A percentile compares a stretch with the other conserved stretches of the same genome.
phyloP scores from a whole-genome alignment of 306 rosid species.

The Chamaecrista fasciculata region DNA sequence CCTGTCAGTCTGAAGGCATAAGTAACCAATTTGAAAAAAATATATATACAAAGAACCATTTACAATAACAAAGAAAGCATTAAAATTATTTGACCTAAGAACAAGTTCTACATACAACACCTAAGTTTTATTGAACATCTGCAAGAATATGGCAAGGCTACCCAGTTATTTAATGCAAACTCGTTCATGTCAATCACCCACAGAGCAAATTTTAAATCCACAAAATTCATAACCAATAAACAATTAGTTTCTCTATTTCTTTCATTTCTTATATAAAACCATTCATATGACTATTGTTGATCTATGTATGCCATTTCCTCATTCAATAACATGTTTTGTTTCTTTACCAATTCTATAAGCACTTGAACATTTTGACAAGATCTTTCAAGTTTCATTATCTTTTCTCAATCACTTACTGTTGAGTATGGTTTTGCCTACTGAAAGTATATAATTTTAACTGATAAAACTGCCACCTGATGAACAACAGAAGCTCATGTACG shows the following conservation, averaged over 20 bases:
- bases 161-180: neutral
- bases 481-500: neutral
- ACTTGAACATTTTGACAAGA: neutral
- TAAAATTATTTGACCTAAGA: neutral
- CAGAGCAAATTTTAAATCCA: neutral
- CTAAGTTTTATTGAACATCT: neutral
- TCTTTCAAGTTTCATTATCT: neutral
- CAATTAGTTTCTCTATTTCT: neutral
- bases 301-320: neutral
- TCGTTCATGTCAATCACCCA: neutral
- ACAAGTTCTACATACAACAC: neutral
- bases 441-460: neutral
- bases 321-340: neutral
- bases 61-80: neutral
- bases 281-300: neutral
- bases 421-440: neutral
- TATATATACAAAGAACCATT: neutral
- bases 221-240: neutral
- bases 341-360: neutral
- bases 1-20: neutral
- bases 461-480: neutral
- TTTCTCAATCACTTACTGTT: neutral
- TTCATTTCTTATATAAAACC: neutral
- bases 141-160: neutral
- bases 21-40: neutral